Conservation (phyloP, 1,284 basidiomycete species). For the Papiliotrema fonsecae region DNA sequence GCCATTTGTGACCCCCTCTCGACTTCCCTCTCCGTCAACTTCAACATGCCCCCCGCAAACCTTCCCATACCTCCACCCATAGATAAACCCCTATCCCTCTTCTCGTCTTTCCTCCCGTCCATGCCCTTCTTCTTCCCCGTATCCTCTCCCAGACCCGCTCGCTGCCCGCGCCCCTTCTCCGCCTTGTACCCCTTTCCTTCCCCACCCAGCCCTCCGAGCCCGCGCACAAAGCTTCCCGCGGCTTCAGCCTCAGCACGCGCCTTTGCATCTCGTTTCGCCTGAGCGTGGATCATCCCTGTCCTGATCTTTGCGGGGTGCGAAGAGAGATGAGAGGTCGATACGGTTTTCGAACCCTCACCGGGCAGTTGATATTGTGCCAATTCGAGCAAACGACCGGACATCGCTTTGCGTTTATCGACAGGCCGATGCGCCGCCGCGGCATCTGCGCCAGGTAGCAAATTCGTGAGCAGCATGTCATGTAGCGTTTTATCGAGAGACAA, state of each 20-base stretch:
- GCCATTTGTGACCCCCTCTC: constrained; percentile 21
- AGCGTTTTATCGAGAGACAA: constrained; percentile 45
- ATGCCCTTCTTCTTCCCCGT: constrained; percentile 44
- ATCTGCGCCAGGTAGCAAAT: constrained; percentile 33
- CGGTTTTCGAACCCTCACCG: constrained; percentile 30
- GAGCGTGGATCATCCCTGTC: constrained; percentile 36
- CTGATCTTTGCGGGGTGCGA: constrained; percentile 40
- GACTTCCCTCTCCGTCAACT: constrained; percentile 39
- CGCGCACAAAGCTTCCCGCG: constrained; percentile 40
- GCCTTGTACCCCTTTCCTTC: constrained; percentile 15
- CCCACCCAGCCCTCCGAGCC: constrained; percentile 38
- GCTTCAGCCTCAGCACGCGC: constrained; percentile 31
- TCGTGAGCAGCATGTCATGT: constrained; percentile 45
- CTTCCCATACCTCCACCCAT: constrained; percentile 45
- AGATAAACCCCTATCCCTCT: constrained; percentile 40
- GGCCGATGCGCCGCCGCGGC: constrained; percentile 29
- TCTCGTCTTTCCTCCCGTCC: constrained; percentile 26
- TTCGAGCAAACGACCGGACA: constrained; percentile 40
- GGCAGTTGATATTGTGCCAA: constrained; percentile 35
- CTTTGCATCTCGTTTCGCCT: constrained; percentile 24
- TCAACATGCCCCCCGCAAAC: constrained; percentile 43
- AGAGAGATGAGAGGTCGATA: constrained; percentile 16
- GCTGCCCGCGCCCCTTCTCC: constrained; percentile 13
- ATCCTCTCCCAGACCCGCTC: constrained; percentile 21
- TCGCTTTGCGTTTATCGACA: constrained; percentile 44